Evolutionary conservation across 257 asterid genomes (phyloP), one percentile per base, ranked within the genome.

Genomic region (Plantago ovata): DNA sequence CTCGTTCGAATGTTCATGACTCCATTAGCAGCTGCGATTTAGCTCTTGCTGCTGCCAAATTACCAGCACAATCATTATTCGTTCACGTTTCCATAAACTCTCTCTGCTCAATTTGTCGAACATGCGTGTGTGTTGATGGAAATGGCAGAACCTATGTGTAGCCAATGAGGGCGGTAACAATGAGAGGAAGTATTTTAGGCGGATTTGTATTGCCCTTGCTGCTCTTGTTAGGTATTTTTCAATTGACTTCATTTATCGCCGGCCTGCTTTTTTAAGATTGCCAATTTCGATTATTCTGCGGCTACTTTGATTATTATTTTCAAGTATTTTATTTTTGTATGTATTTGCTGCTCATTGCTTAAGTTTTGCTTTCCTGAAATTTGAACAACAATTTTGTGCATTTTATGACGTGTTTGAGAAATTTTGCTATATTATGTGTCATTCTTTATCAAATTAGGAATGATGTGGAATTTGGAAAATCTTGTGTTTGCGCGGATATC

Each of bases 121-220:
- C 47, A 13, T 7, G 7, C 18, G 4, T n/a, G 15, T 44, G 19
- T n/a, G 8, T 43, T 1, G 10, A 14, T 44, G 10, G 9, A 22
- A 22, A 50, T 50, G 38, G 28, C 16, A 49, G 54, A 49, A 23
- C 20, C 10, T 9, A 49, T 49, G 21, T 21, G 15, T 20, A 19
- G 21, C 24, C 32, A 49, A 50, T 50, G 38, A 50, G n/a, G 8
- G 13, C 28, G 4, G 63, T 50, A 43, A 68, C 41, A 38, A 87
- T 87, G 96, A 50, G 38, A 16, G 84, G 79, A 40, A 76, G 75
- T 53, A 73, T 87, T 77, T 63, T 84, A 61, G 81, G 75, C 38
- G 85, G 85, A 36, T 74, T 82, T 81, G 79, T 80, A 47, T 73
- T 87, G 87, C 94, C 96, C 36, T 56, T 63, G 78, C 87, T 87